Base-by-base conservation (phyloP, 352 stramenopile species). In the Phytophthora boehmeriae region DNA sequence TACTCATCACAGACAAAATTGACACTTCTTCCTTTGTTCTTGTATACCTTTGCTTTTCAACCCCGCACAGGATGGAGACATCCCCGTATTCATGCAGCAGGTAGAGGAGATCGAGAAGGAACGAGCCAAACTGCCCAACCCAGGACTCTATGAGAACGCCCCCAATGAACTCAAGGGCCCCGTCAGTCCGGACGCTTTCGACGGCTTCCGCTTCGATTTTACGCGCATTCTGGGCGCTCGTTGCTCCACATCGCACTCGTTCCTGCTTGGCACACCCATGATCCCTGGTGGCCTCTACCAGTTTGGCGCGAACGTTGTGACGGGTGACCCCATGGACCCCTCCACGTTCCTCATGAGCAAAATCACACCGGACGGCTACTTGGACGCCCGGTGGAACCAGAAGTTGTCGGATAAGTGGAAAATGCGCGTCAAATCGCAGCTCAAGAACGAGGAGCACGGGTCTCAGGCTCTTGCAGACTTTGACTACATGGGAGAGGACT, bases 181-280 rank as follows among this genome's bases (percentile, higher is more conserved):
- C 14, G 80, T 95, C 54, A 91, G 81, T 30, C 82, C 83, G 5
- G 85, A 92, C 48, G 84, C 81, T 14, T 95, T 95, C 53, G 86
- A 95, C 59, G 86, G 86, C 57, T 93, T 95, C 69, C 84, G 86
- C 63, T 93, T 95, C 49, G 86, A 95, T 60, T 92, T 95, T 45
- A 91, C 83, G 69, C 84, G 86, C 59, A 92, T 92, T 25, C 51
- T 95, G 27, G 84, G 83, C 54, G 80, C 86, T 54, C 79, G 78
- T 22, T 95, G 91, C 71, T 91, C 86, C 48, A 92, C 85, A 27
- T 92, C 83, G 63, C 86, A 95, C 70, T 85, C 86, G 54, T 89
- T 95, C 60, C 61, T 95, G 61, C 71, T 95, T 25, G 86, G 86
- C 30, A 88, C 79, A 54, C 80, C 86, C 25, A 92, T 93, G 84